These are phyloP conservation scores for Kwoniella newhampshirensis DNA, from an alignment of 768 basidiomycete genomes.

Conservation along the genomic window DNA sequence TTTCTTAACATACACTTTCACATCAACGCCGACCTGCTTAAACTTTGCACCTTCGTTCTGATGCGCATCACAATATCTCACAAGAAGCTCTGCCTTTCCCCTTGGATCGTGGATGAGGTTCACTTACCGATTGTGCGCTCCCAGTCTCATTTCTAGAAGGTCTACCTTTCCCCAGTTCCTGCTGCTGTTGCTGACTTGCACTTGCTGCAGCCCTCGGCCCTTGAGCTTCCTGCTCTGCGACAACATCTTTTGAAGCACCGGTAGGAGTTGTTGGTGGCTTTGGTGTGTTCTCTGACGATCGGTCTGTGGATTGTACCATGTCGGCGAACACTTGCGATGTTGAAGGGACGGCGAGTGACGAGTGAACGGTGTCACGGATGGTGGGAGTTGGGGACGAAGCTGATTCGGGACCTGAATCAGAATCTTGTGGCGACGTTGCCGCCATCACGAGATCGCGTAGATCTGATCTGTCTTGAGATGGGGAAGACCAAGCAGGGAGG, in stretches of 20 bases:
- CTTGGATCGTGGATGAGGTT: too few relatives aligned
- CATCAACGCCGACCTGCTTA: background rate
- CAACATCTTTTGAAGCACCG: conserved; percentile 2
- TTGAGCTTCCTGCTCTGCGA: background rate
- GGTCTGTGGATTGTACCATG: conserved; percentile 12
- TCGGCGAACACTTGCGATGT: conserved; percentile 20
- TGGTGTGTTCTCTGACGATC: background rate
- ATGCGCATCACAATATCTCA: too few relatives aligned
- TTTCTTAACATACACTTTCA: background rate
- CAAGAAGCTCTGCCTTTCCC: too few relatives aligned
- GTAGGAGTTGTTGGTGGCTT: background rate
- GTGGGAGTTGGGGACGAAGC: conserved; percentile 35
- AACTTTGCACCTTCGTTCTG: too few relatives aligned
- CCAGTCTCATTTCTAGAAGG: background rate
- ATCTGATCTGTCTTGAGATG: too few relatives aligned
- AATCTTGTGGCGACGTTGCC: too few relatives aligned
- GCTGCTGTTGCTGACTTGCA: conserved; percentile 19
- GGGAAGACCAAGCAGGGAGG: too few relatives aligned
- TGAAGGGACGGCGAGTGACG: background rate
- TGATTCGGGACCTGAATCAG: conserved; percentile 11
- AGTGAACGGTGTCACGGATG: conserved; percentile 13
- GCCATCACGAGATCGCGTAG: too few relatives aligned
- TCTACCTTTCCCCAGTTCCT: conserved; percentile 21
- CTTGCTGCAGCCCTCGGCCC: background rate
- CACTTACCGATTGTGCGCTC: background rate